Conservation (phyloP, 2,329 filamentous ascomycete genomes). For the Penicillium sp. region DNA sequence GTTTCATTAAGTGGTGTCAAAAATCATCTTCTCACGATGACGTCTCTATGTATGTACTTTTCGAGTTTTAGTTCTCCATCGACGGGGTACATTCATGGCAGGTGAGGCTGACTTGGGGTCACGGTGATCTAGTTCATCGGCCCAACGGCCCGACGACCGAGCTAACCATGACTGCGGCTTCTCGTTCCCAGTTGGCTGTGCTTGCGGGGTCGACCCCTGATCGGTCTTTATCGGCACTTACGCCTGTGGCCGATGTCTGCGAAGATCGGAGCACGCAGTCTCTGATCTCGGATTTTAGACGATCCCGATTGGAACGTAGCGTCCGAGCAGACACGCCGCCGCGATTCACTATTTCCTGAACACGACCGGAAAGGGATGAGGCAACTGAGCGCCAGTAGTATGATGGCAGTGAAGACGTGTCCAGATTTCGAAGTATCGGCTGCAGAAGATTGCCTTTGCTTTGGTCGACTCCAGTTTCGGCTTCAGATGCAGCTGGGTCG, state of each 20-base stretch:
- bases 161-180: conserved; percentile 92
- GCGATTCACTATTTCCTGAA: conserved; percentile 81
- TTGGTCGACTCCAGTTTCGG: conserved; percentile 8
- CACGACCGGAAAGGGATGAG: conserved; percentile 72
- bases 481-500: conserved; percentile 39
- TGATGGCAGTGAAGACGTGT: conserved; percentile 82
- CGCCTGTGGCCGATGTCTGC: conserved; percentile 63
- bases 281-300: conserved; percentile 74
- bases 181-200: conserved; percentile 75
- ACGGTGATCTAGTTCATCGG: conserved; percentile 23
- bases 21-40: background rate
- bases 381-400: conserved; percentile 95
- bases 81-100: background rate
- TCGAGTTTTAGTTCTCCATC: background rate
- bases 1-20: conserved; percentile 1
- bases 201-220: conserved; percentile 48
- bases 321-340: conserved; percentile 85
- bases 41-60: background rate
- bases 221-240: conserved; percentile 53
- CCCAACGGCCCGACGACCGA: conserved; percentile 69
- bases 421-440: conserved; percentile 74
- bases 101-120: background rate
- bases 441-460: conserved; percentile 64
- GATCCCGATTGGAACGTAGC: conserved; percentile 73
- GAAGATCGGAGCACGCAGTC: conserved; percentile 83